A percentile compares a stretch with the other conserved stretches of the same genome.
Conservation (phyloP, 2,329 filamentous ascomycete genomes). For the Calonectria leucothoes region DNA sequence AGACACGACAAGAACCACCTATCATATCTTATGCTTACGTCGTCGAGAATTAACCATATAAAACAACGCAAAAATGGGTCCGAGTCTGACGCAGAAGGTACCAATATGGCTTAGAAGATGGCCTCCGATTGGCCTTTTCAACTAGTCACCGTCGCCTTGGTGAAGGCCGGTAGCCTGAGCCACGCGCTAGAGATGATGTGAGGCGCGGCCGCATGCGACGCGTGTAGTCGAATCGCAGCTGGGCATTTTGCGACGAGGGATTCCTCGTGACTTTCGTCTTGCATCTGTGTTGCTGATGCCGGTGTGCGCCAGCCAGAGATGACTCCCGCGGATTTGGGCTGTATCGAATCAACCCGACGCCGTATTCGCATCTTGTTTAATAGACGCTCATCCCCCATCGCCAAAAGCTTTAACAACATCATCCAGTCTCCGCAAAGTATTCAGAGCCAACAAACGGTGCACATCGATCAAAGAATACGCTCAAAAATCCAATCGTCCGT, state of each 20-base stretch:
- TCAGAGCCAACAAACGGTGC: background rate
- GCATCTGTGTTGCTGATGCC: background rate
- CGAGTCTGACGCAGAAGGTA: background rate
- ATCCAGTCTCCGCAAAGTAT: background rate
- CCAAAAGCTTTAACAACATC: background rate
- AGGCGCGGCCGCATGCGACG: conserved; percentile 3
- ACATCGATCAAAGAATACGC: background rate
- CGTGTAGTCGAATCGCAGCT: conserved; percentile 9
- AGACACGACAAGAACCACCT: background rate
- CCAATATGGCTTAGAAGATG: background rate
- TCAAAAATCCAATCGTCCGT: background rate
- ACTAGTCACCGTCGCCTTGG: background rate
- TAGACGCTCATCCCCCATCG: background rate
- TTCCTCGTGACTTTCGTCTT: background rate
- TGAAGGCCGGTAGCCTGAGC: background rate
- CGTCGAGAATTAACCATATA: background rate
- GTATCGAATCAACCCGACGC: background rate
- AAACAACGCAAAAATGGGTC: background rate
- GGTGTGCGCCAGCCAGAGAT: background rate
- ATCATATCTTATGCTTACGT: background rate
- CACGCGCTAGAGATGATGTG: conserved; percentile 9
- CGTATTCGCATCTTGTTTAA: background rate
- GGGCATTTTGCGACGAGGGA: no score
- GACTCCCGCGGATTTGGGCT: background rate
- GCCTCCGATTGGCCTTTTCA: background rate